Evolutionary conservation across 2,329 filamentous ascomycete genomes (phyloP).

Genomic region (Microsporum audouinii): DNA sequence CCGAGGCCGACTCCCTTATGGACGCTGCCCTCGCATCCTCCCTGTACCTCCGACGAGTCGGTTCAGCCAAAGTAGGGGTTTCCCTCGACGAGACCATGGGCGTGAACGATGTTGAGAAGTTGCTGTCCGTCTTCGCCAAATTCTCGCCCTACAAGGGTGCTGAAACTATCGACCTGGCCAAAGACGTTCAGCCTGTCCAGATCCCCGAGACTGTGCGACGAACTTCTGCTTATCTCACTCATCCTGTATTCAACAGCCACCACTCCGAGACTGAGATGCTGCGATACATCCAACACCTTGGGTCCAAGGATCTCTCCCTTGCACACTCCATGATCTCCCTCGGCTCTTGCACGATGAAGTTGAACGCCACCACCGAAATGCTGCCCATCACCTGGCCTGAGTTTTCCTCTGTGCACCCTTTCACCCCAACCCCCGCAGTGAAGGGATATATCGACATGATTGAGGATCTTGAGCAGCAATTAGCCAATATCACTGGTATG

Average conservation of each 20-base stretch:
- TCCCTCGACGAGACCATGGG: conserved; percentile 67
- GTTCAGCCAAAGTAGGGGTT: conserved; percentile 53
- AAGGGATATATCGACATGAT: conserved; percentile 62
- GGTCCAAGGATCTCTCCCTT: conserved; percentile 87
- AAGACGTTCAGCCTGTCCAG: conserved; percentile 30
- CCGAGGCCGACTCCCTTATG: conserved; percentile 43
- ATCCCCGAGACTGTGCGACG: conserved; percentile 50
- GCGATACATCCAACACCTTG: conserved; percentile 83
- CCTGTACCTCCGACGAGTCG: conserved; percentile 54
- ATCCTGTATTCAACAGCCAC: conserved; percentile 88
- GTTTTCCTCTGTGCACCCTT: conserved; percentile 72
- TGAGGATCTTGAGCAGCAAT: conserved; percentile 58
- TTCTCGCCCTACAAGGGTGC: conserved; percentile 29
- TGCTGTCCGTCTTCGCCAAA: conserved; percentile 46
- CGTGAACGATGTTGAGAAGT: conserved; percentile 44
- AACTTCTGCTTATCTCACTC: conserved; percentile 65
- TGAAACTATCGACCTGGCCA: conserved; percentile 20
- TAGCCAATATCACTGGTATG: conserved; percentile 79
- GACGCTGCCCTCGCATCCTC: conserved; percentile 40
- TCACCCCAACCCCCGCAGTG: conserved; percentile 52
- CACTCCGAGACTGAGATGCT: conserved; percentile 92
- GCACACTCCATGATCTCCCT: conserved; percentile 97
- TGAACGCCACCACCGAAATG: conserved; percentile 92
- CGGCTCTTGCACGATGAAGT: conserved; percentile 96
- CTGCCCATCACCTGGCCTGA: conserved; percentile 65